Percentiles rank a stretch among this genome's conserved stretches.
These are phyloP conservation scores for Phytophthora tentaculata DNA, from an alignment of 352 stramenopile genomes.

Conservation along the genomic window DNA sequence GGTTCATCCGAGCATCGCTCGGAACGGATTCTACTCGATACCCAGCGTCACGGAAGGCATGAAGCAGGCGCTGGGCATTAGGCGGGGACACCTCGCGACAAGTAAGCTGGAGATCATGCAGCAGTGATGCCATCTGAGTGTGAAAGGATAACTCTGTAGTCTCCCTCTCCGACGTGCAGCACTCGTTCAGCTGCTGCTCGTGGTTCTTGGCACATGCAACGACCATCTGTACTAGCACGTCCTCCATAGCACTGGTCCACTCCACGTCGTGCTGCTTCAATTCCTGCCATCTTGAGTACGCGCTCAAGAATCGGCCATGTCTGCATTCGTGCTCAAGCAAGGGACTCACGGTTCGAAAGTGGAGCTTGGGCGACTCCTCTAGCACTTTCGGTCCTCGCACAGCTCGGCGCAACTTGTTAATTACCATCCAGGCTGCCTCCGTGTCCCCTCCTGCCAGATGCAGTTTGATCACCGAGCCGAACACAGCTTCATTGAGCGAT, in stretches of 20 bases:
- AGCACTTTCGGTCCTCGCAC: slow-evolving; percentile 3
- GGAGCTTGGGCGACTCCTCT: slow-evolving; percentile 39
- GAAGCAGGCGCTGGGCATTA: slow-evolving; percentile 51
- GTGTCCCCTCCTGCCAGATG: slow-evolving; percentile 49
- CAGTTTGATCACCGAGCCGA: slow-evolving; percentile 65
- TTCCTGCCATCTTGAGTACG: slow-evolving; percentile 59
- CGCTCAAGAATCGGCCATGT: slow-evolving; percentile 45
- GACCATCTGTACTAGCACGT: slow-evolving; percentile 73
- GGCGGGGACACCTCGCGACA: slow-evolving; percentile 57
- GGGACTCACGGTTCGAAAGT: slow-evolving; percentile 74
- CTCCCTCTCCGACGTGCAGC: slow-evolving; percentile 12
- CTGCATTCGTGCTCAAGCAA: slow-evolving; percentile 65
- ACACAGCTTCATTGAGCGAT: slow-evolving; percentile 68
- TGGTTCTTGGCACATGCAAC: slow-evolving; percentile 52
- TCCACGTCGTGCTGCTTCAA: slow-evolving; percentile 64
- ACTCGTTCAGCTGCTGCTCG: slow-evolving; percentile 15
- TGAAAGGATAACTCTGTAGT: slow-evolving; percentile 36
- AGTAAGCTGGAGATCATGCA: slow-evolving; percentile 64
- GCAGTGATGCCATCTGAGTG: slow-evolving; percentile 63
- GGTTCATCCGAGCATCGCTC: slow-evolving; percentile 49
- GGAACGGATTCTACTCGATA: slow-evolving; percentile 45
- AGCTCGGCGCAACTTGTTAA: slow-evolving; percentile 44
- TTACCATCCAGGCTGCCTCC: slow-evolving; percentile 53
- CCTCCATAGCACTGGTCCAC: slow-evolving; percentile 80
- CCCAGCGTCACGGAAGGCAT: slow-evolving; percentile 46